Evolutionary conservation across 169 alveolate genomes (phyloP).

Genomic region (Plasmodium fragile): DNA sequence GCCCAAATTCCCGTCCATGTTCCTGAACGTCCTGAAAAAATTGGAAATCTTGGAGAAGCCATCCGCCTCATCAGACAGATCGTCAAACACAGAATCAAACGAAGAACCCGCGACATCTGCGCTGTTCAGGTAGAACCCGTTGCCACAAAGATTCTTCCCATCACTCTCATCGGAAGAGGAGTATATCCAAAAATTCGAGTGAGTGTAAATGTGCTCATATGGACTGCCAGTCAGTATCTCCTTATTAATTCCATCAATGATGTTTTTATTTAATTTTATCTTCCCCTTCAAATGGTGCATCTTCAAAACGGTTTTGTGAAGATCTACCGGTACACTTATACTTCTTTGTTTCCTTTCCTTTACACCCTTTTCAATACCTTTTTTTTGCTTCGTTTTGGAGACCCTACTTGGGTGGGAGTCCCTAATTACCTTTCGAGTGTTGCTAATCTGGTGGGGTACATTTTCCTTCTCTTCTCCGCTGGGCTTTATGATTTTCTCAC

Average conservation of each 20-base stretch:
- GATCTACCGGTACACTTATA: conserved; percentile 53
- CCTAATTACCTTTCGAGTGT: not conserved
- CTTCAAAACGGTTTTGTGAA: conserved; percentile 38
- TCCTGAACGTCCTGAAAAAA: conserved; percentile 42
- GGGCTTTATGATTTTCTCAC: not conserved
- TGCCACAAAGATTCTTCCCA: not conserved
- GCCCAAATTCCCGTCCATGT: conserved; percentile 26
- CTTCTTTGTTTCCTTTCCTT: conserved; percentile 24
- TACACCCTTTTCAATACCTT: not conserved
- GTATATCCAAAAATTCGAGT: conserved; percentile 70
- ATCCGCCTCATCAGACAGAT: conserved; percentile 31
- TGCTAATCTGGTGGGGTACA: not conserved
- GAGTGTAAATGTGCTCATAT: conserved; percentile 70
- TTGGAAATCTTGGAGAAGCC: conserved; percentile 27
- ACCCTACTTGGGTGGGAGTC: not conserved
- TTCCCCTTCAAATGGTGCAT: conserved; percentile 33
- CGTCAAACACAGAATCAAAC: conserved; percentile 28
- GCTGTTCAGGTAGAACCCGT: conserved; percentile 19
- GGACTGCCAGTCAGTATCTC: conserved; percentile 66
- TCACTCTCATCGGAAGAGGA: conserved; percentile 64
- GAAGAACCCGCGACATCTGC: not conserved
- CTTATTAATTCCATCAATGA: conserved; percentile 61
- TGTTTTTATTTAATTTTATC: conserved; percentile 63
- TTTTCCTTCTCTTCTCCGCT: not conserved
- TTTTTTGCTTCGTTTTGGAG: not conserved